phyloP scores from a whole-genome alignment of 768 basidiomycete species.

The Asterophora lycoperdoides region DNA sequence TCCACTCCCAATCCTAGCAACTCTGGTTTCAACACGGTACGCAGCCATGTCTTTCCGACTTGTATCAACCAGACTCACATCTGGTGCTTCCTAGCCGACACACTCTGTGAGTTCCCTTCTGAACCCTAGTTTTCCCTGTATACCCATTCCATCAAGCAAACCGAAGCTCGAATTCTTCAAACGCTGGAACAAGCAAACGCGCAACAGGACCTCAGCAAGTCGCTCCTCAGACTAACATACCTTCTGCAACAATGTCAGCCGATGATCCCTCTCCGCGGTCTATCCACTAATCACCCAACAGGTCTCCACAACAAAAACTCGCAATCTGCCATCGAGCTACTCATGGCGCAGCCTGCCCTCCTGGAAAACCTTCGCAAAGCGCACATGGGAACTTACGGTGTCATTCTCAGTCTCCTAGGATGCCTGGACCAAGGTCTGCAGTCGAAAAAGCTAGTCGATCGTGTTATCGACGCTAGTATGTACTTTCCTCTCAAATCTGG shows the following conservation, averaged over 20 bases:
- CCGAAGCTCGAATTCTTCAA: slow-evolving; percentile 57
- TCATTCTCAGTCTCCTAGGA: slow-evolving; percentile 90
- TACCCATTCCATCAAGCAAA: slow-evolving; percentile 30
- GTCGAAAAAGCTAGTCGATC: slow-evolving; percentile 88
- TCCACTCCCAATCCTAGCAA: slow-evolving; percentile 21
- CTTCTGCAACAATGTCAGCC: slow-evolving; percentile 72
- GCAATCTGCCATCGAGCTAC: slow-evolving; percentile 77
- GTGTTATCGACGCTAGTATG: slow-evolving; percentile 73
- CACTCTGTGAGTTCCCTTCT: slow-evolving; percentile 16
- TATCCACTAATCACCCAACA: slow-evolving; percentile 21
- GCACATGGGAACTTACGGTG: slow-evolving; percentile 86
- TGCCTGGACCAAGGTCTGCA: slow-evolving; percentile 82
- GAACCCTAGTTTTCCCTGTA: background rate
- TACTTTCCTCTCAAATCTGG: slow-evolving; percentile 1
- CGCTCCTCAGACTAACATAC: slow-evolving; percentile 73
- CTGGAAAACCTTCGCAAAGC: slow-evolving; percentile 88
- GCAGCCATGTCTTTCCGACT: slow-evolving; percentile 6
- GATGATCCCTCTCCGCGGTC: background rate
- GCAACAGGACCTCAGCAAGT: slow-evolving; percentile 75
- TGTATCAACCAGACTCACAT: background rate
- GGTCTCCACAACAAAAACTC: slow-evolving; percentile 63
- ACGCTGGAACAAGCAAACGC: slow-evolving; percentile 71
- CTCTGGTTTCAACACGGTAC: slow-evolving; percentile 49
- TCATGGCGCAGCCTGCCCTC: slow-evolving; percentile 74
- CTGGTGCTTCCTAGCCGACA: slow-evolving; percentile 17